Base-by-base conservation (phyloP, 2,329 filamentous ascomycete species). In the Nemania bipapillata region DNA sequence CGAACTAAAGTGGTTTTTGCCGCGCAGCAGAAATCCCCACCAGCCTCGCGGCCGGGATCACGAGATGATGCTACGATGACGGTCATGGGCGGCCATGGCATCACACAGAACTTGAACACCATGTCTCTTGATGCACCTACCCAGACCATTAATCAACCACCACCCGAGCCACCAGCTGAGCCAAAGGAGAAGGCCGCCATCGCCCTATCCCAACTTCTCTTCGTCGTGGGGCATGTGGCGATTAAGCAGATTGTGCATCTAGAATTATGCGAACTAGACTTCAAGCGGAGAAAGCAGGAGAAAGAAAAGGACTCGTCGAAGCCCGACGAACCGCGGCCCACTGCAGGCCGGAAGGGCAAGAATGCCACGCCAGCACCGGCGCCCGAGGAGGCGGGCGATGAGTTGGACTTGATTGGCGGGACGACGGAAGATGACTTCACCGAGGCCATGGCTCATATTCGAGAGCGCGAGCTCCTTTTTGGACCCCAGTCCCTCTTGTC, bases 191-290 rank as follows among this genome's bases (percentile, higher is more conserved):
- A 91, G 73, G 88, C 90, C 4, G 90, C 93, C 0, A 86, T 94
- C 54, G 90, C 89, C 0, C 85, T 99, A 1, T 97, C 96, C 0
- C 96, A 98, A 76, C 86, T 99, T 1, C 85, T 99, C 0, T 98
- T 98, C 78, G 91, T 97, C 40, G 95, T 98, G 32, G 96, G 96
- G 0, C 96, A 99, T 77, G 92, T 98, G 55, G 96, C 96, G 15
- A 96, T 99, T 78, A 99, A 99, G 82, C 96, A 99, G 78, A 99
- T 99, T 74, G 96, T 99, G 0, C 96, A 99, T 79, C 87, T 99
- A 11, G 96, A 99, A 76, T 86, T 98, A n/a, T 97, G 94, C 79
- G 96, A 99, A 78, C 89, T 96, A 57, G 96, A 99, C 80, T 99
- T 99, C 81, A 99, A 99, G 84, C 92, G 95, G 62, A 89, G 95